These are phyloP conservation scores for Sphagnum magellanicum DNA, from an alignment of 228 moss, liverwort and hornwort species.

Conservation along the genomic window DNA sequence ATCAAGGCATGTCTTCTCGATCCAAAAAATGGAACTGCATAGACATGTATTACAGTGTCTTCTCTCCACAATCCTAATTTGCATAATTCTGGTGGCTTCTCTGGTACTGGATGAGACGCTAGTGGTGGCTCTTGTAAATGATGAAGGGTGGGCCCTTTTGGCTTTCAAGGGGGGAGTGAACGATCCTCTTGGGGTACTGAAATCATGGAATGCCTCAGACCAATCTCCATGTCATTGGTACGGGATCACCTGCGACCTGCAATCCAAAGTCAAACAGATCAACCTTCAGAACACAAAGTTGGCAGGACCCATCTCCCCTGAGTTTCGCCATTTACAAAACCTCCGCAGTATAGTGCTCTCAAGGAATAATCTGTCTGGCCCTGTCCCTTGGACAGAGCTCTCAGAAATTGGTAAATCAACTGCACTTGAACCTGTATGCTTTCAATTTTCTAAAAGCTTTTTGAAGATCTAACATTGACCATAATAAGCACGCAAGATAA, in stretches of 20 bases:
- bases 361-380: constrained; percentile 41
- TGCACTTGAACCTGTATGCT: not conserved
- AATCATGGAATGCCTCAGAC: constrained; percentile 45
- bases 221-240: constrained; percentile 61
- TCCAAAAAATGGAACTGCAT: not conserved
- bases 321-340: constrained; percentile 26
- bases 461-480: not conserved
- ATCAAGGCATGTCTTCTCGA: no score
- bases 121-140: constrained; percentile 29
- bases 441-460: not conserved
- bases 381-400: constrained; percentile 36
- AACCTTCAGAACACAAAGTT: constrained; percentile 38
- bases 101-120: not conserved
- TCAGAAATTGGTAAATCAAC: constrained; percentile 27
- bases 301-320: constrained; percentile 42
- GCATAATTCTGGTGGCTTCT: not conserved
- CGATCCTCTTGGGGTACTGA: constrained; percentile 44
- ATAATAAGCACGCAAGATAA: not conserved
- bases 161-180: constrained; percentile 46
- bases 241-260: constrained; percentile 48
- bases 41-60: not conserved
- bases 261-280: constrained; percentile 28
- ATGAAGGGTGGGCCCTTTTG: constrained; percentile 54
- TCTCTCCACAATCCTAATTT: not conserved
- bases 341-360: constrained; percentile 39